Percentiles rank a stretch among this genome's conserved stretches.
Conservation (phyloP, 345 rosid species). For the Gossypium sturtianum region DNA sequence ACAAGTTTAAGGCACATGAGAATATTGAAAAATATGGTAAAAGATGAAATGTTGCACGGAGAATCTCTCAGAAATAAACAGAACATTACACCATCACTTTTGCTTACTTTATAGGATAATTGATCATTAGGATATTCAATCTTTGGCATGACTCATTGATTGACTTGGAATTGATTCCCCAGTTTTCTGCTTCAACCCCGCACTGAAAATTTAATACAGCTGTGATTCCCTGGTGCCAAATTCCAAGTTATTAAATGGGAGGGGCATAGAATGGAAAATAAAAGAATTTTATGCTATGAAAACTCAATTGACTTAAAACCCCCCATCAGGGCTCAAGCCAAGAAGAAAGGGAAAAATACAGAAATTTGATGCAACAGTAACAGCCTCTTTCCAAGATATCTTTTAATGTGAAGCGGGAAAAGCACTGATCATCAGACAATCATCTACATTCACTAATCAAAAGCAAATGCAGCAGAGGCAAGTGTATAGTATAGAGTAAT, state of each 20-base stretch:
- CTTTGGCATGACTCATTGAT: slow-evolving; percentile 74
- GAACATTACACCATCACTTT: slow-evolving; percentile 1
- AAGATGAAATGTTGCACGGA: not conserved
- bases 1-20: not conserved
- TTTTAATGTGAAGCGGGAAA: not conserved
- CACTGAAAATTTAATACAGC: slow-evolving; percentile 84
- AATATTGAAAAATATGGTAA: not conserved
- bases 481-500: not conserved
- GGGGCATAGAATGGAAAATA: slow-evolving; percentile 10
- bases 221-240: slow-evolving; percentile 62
- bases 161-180: slow-evolving; percentile 60
- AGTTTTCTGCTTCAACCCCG: slow-evolving; percentile 74
- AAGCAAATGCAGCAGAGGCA: not conserved
- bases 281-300: not conserved
- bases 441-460: not conserved
- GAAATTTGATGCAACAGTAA: not conserved
- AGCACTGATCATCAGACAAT: not conserved
- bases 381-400: not conserved
- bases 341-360: not conserved
- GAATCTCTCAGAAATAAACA: not conserved
- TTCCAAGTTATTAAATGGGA: slow-evolving; percentile 13
- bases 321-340: not conserved
- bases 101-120: slow-evolving; percentile 71
- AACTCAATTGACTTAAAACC: not conserved
- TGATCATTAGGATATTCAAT: slow-evolving; percentile 67